Base-by-base conservation (phyloP, 129 eudicot species). In the Calendula officinalis region DNA sequence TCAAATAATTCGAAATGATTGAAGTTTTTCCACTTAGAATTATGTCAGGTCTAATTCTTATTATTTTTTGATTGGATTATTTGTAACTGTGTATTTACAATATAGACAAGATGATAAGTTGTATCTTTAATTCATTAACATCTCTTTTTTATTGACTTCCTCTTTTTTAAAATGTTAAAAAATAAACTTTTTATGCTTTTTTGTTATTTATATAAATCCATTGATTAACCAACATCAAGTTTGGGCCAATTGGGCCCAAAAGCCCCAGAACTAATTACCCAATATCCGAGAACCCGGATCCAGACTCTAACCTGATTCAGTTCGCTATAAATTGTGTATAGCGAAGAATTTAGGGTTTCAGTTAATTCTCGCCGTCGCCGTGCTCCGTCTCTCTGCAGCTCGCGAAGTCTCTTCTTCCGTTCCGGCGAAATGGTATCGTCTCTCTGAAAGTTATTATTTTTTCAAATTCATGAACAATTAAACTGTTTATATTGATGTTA, bases 381-480 rank as follows among this genome's bases (percentile, higher is more conserved):
- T n/a, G n/a, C n/a, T 50, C 7, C 15, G 8, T 17, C 5, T 30
- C 54, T 71, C 69, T 50, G 50, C 57, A 27, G 17, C 33, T 47
- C 12, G 15, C 15, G 45, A 32, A 30, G 3, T 40, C 44, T 37
- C 56, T 43, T 48, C 22, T 14, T 40, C 62, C 47, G 27, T 40
- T 71, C 68, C 16, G 33, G 14, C 16, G 9, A 71, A 60, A 71
- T 71, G 76, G 76, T 71, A 61, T 14, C 0, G 13, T 41, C 54
- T 61, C 42, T 51, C 36, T 44, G 5, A 5, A 13, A 17, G 5
- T 61, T 14, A 4, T 36, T 49, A 48, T 48, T 3, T 27, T 12
- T 34, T 10, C 16, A 64, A 32, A 13, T 15, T 46, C 34, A 4
- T 15, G 3, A 14, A 46, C 30, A 33, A n/a, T 3, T 7, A 38